Base-by-base conservation (phyloP, 2,329 filamentous ascomycete species). In the Anthostomella pinea region DNA sequence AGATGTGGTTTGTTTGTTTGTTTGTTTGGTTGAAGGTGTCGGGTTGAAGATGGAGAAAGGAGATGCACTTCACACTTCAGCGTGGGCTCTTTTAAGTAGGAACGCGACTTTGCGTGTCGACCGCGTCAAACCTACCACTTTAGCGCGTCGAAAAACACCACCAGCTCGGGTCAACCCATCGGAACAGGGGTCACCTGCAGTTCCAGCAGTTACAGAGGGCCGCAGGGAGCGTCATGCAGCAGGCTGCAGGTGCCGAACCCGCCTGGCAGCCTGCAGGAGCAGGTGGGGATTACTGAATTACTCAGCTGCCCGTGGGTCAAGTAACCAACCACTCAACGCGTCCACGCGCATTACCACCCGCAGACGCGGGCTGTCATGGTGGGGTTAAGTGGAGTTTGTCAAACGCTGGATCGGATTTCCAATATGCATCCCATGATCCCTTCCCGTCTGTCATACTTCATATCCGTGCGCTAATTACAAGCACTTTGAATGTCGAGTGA, bases 311-410 rank as follows among this genome's bases (percentile, higher is more conserved):
- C n/a, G n/a, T 14, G 24, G 24, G 24, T 26, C 24, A 26, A 26
- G n/a, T n/a, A 15, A 38, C 19, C 39, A 48, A 41, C 48, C 48
- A 54, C 48, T 54, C 28, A 54, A 53, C 51, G 48, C 53, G 51
- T 35, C 19, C n/a, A n/a, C n/a, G n/a, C n/a, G n/a, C n/a, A n/a
- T n/a, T n/a, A n/a, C n/a, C n/a, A n/a, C n/a, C n/a, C n/a, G n/a
- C 19, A 21, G 41, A 45, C 46, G 48, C 50, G 45, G 33, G 33
- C 10, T 20, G 28, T 30, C 34, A n/a, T n/a, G n/a, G n/a, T n/a
- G n/a, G 30, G 30, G 9, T 34, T 38, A 26, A 7, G 43, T 30
- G 36, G 43, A 40, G 43, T 39, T n/a, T n/a, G n/a, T n/a, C n/a
- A n/a, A n/a, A n/a, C n/a, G n/a, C n/a, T n/a, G n/a, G n/a, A n/a